These are phyloP conservation scores for Leptographium lundbergii DNA, from an alignment of 2,329 filamentous ascomycete species.

Conservation along the genomic window DNA sequence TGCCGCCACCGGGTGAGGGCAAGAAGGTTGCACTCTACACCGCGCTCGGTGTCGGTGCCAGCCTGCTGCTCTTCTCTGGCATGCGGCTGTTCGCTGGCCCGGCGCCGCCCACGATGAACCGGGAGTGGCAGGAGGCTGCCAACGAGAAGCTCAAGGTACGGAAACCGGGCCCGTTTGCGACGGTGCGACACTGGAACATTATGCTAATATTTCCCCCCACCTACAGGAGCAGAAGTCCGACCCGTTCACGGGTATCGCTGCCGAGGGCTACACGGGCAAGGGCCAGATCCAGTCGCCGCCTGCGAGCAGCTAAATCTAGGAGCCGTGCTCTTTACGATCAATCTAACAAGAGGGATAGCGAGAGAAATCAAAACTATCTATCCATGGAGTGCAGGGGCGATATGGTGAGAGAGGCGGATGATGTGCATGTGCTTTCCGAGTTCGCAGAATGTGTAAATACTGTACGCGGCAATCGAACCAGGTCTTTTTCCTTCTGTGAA, in stretches of 20 bases:
- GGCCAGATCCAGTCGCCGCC: conserved; percentile 64
- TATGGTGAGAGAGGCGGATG: not conserved
- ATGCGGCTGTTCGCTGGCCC: conserved; percentile 62
- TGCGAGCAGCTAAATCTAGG: conserved; percentile 28
- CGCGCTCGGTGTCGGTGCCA: conserved; percentile 50
- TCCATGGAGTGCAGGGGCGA: not conserved
- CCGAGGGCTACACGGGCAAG: conserved; percentile 64
- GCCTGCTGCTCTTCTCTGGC: conserved; percentile 57
- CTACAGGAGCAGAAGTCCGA: conserved; percentile 69
- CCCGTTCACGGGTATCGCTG: conserved; percentile 72
- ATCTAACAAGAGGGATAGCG: not conserved
- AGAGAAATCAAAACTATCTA: not conserved
- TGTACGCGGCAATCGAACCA: conserved; percentile 19
- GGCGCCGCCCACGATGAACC: conserved; percentile 76
- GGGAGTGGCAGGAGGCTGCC: conserved; percentile 90
- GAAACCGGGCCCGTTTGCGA: conserved; percentile 7
- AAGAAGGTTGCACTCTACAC: conserved; percentile 68
- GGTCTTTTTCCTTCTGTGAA: not conserved
- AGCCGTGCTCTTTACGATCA: not conserved
- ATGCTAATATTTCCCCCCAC: conserved; percentile 5
- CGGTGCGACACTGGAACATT: not conserved
- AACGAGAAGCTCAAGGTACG: conserved; percentile 90
- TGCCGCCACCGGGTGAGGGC: conserved; percentile 71
- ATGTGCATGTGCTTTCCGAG: not conserved
- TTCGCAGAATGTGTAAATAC: conserved; percentile 18